A percentile compares a stretch with the other conserved stretches of the same genome.
phyloP scores from a whole-genome alignment of 345 rosid genomes.

The Pelargonium nanum region DNA sequence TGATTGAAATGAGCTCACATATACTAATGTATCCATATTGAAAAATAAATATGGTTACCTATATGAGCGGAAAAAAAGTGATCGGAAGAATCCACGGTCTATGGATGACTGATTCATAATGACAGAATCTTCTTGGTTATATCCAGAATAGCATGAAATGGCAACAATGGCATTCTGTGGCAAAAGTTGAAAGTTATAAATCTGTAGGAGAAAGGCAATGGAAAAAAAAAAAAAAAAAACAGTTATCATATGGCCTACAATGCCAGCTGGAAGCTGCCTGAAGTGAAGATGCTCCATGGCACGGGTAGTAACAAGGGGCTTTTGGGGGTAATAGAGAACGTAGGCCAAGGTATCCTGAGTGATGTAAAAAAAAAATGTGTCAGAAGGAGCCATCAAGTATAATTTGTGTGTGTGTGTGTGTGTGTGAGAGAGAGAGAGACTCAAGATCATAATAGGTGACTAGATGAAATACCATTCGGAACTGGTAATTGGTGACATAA shows the following conservation, averaged over 20 bases:
- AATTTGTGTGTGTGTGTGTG: background rate
- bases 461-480: constrained; percentile 59
- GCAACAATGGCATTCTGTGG: constrained; percentile 92
- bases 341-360: constrained; percentile 88
- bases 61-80: constrained; percentile 89
- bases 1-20: background rate
- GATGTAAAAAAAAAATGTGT: constrained; percentile 1
- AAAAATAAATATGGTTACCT: constrained; percentile 29
- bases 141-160: constrained; percentile 94
- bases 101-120: constrained; percentile 96
- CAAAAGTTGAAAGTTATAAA: constrained; percentile 7
- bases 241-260: constrained; percentile 37
- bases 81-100: constrained; percentile 94
- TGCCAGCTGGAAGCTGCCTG: constrained; percentile 99
- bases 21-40: background rate
- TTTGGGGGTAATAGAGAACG: constrained; percentile 95
- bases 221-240: background rate
- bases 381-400: background rate
- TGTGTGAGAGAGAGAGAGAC: background rate
- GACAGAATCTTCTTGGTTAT: constrained; percentile 99
- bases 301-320: constrained; percentile 94
- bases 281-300: constrained; percentile 99
- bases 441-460: background rate
- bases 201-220: background rate
- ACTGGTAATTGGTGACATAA: constrained; percentile 94